Evolutionary conservation across 306 rosid species (phyloP).

Genomic region (Casuarina cunninghamiana): DNA sequence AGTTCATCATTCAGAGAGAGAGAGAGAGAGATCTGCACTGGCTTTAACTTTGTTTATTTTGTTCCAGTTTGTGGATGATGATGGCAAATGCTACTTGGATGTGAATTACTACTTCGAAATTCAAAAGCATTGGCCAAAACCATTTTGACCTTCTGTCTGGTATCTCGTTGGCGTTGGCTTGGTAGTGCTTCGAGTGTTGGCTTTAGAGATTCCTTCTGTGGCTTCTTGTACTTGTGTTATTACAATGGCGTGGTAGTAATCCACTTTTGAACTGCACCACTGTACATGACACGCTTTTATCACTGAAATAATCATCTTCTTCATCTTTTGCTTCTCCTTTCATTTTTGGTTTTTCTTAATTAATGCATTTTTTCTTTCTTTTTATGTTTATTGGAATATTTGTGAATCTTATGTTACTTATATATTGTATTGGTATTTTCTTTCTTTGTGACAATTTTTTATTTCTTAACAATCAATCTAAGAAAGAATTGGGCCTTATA

Average conservation of each 20-base stretch:
- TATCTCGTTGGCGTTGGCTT: constrained; percentile 13
- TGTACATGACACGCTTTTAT: background rate
- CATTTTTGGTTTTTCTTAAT: background rate
- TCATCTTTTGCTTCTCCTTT: background rate
- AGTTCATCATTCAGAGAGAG: background rate
- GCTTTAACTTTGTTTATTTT: constrained; percentile 7
- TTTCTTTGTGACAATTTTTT: no score
- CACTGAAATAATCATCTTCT: background rate
- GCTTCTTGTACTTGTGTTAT: constrained; percentile 44
- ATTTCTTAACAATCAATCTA: no score
- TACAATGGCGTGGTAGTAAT: constrained; percentile 32
- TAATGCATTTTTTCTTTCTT: background rate
- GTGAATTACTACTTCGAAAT: constrained; percentile 74
- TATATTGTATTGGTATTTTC: no score
- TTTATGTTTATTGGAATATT: no score
- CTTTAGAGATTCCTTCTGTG: constrained; percentile 15
- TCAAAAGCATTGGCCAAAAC: constrained; percentile 73
- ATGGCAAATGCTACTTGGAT: constrained; percentile 84
- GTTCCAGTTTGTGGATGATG: constrained; percentile 86
- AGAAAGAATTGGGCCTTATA: no score
- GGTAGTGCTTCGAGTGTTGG: constrained; percentile 12
- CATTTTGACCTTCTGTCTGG: constrained; percentile 30
- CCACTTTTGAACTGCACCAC: constrained; percentile 21
- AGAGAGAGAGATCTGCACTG: background rate
- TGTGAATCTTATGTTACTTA: no score